Evolutionary conservation across 2,329 filamentous ascomycete genomes (phyloP).

Genomic region (Ceratocystis smalleyi): DNA sequence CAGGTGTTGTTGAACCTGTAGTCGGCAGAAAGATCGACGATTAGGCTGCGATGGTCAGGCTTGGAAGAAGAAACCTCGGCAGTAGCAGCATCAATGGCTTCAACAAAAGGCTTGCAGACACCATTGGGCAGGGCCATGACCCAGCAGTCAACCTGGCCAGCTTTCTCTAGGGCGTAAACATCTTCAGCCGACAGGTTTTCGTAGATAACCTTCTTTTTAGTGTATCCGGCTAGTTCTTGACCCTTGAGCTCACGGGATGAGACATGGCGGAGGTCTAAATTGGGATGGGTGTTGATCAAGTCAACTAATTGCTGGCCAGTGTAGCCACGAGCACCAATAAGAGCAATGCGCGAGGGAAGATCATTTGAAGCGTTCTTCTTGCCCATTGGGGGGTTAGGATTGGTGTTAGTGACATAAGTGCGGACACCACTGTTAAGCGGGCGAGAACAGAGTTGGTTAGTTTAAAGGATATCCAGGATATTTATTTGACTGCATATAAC

Average conservation of each 20-base stretch:
- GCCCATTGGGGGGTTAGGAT: conserved; percentile 80
- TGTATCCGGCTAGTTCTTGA: conserved; percentile 75
- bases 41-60: conserved; percentile 46
- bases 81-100: conserved; percentile 46
- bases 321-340: conserved; percentile 87
- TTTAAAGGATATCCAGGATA: background rate
- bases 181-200: conserved; percentile 82
- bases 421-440: conserved; percentile 16
- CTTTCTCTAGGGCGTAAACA: conserved; percentile 66
- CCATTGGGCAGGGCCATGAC: conserved; percentile 94
- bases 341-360: conserved; percentile 60
- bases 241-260: conserved; percentile 86
- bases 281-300: conserved; percentile 72
- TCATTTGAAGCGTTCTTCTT: conserved; percentile 76
- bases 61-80: conserved; percentile 18
- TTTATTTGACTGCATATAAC: background rate
- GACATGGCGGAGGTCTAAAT: conserved; percentile 80
- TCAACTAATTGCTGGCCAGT: conserved; percentile 83
- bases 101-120: conserved; percentile 84
- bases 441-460: background rate
- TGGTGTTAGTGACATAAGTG: conserved; percentile 42
- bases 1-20: conserved; percentile 75
- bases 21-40: conserved; percentile 92
- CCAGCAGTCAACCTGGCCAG: conserved; percentile 83
- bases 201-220: conserved; percentile 81